Evolutionary conservation across 257 asterid genomes (phyloP).

Genomic region (Capsicum rhomboideum): DNA sequence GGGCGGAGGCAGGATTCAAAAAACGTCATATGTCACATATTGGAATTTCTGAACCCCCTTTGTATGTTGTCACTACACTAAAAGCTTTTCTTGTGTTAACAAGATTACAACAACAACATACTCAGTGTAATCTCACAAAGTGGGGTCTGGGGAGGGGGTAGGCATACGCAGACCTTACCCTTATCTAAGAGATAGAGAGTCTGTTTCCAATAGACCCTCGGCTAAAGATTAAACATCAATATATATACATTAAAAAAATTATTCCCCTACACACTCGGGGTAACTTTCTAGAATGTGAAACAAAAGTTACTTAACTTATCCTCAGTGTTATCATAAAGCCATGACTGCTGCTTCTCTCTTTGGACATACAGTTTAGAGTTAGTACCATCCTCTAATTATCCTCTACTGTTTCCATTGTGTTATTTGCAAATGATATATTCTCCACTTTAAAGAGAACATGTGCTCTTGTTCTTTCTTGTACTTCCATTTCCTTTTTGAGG

Average conservation of each 20-base stretch:
- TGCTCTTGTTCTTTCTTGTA: conserved; percentile 31
- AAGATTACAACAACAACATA: background rate
- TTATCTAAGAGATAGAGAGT: too few species aligned
- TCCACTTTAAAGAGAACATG: conserved; percentile 21
- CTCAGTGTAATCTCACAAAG: too few species aligned
- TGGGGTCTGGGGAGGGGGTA: too few species aligned
- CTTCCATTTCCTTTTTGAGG: conserved; percentile 24
- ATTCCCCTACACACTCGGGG: background rate
- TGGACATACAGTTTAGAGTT: background rate
- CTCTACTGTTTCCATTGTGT: conserved; percentile 7
- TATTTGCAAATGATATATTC: conserved; percentile 16
- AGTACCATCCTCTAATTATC: background rate
- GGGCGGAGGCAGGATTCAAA: background rate
- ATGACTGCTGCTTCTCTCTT: conserved; percentile 12
- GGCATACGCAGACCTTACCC: too few species aligned
- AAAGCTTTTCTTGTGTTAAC: background rate
- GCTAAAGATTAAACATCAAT: background rate
- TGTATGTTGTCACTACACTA: background rate
- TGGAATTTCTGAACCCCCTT: background rate
- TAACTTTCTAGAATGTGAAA: conserved; percentile 17
- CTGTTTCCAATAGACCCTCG: too few species aligned
- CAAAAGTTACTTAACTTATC: conserved; percentile 19
- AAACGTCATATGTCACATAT: background rate
- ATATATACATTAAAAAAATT: background rate
- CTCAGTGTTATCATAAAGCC: conserved; percentile 38